phyloP scores from a whole-genome alignment of 805 yeast genomes.

The Yamadazyma laniorum region DNA sequence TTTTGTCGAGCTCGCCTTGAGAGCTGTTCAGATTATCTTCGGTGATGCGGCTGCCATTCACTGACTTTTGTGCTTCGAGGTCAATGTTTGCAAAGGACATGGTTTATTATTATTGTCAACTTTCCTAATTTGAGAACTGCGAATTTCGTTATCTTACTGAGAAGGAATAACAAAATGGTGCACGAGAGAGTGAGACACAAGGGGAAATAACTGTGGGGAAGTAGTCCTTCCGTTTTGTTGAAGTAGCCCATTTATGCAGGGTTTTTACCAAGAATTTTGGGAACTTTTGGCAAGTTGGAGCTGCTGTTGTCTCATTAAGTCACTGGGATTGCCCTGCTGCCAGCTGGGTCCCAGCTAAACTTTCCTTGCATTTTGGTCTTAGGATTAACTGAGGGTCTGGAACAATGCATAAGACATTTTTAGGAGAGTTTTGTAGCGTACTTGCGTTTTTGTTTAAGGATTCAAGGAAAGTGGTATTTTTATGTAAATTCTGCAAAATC shows the following conservation, averaged over 20 bases:
- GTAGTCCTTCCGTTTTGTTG: background rate
- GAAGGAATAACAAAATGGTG: background rate
- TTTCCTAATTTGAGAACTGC: background rate
- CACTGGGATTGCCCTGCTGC: no score
- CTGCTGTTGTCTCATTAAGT: no score
- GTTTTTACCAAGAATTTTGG: background rate
- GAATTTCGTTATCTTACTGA: background rate
- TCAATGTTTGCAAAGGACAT: constrained; percentile 59
- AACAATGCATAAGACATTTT: no score
- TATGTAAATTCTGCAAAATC: background rate
- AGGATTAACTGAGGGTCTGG: no score
- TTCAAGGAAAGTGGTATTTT: no score
- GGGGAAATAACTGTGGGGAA: background rate
- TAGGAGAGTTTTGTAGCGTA: no score
- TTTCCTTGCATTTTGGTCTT: no score
- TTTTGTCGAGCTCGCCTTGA: constrained; percentile 30
- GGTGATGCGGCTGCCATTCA: constrained; percentile 9
- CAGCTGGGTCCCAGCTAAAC: no score
- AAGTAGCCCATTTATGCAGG: background rate
- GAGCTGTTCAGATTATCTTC: constrained; percentile 1
- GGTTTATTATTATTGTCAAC: background rate
- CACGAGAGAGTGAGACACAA: background rate
- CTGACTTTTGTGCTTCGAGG: constrained; percentile 45
- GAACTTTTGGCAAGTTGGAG: background rate
- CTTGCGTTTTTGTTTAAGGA: no score